Conservation (phyloP, 2,329 filamentous ascomycete genomes). For the Colletotrichum costaricense region DNA sequence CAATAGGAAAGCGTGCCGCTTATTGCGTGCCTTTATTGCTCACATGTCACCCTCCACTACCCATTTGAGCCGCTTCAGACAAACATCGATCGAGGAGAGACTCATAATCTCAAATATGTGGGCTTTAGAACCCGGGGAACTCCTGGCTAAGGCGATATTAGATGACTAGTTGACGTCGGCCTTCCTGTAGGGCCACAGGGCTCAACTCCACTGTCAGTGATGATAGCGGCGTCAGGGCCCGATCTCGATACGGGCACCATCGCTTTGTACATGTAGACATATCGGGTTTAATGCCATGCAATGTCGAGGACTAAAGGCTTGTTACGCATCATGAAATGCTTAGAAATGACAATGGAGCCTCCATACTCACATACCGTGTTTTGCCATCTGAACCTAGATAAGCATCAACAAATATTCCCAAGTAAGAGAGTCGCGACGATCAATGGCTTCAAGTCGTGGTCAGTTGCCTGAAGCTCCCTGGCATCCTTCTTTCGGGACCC, state of each 20-base stretch:
- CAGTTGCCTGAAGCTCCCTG: neutral
- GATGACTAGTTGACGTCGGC: slow-evolving; percentile 1
- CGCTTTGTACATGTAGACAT: neutral
- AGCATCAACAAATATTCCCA: neutral
- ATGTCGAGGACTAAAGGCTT: neutral
- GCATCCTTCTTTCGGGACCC: neutral
- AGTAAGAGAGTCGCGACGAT: neutral
- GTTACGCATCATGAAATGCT: neutral
- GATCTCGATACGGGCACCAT: neutral
- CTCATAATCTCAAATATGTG: slow-evolving; percentile 5
- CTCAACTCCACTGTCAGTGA: neutral
- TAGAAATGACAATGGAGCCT: neutral
- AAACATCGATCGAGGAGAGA: slow-evolving; percentile 15
- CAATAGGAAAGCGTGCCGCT: neutral
- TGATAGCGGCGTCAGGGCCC: neutral
- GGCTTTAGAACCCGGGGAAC: neutral
- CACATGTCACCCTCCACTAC: neutral
- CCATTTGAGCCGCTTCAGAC: slow-evolving; percentile 13
- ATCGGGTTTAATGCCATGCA: neutral
- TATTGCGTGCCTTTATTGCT: neutral
- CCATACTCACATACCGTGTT: neutral
- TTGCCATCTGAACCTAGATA: neutral
- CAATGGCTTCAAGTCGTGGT: neutral
- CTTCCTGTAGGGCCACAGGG: neutral
- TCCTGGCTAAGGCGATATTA: neutral